phyloP scores from a whole-genome alignment of 331 rosid genomes.

The Ulmus americana region DNA sequence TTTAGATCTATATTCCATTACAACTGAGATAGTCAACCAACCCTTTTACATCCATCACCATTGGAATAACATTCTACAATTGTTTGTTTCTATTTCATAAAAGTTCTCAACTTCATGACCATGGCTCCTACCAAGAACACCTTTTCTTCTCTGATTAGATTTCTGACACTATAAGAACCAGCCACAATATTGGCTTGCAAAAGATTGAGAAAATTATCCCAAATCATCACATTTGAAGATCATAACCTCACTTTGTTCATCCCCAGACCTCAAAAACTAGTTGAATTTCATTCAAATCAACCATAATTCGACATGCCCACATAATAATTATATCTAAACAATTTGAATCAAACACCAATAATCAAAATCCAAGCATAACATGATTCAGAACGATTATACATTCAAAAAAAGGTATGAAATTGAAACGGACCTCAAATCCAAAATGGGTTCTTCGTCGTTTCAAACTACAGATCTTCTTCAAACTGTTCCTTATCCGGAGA shows the following conservation, averaged over 20 bases:
- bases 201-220: neutral
- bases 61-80: no score
- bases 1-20: no score
- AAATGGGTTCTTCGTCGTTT: neutral
- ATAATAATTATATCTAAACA: neutral
- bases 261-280: constrained; percentile 7
- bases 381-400: constrained; percentile 1
- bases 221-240: neutral
- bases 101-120: neutral
- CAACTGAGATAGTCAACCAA: no score
- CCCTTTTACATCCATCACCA: no score
- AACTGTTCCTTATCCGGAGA: neutral
- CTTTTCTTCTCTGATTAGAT: neutral
- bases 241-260: neutral
- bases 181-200: neutral
- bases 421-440: constrained; percentile 3
- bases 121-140: neutral
- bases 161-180: neutral
- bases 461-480: neutral
- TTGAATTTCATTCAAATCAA: neutral
- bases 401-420: neutral
- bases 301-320: constrained; percentile 1
- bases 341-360: constrained; percentile 5
- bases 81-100: neutral
- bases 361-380: neutral